Conservation (phyloP, 1,284 basidiomycete species). For the Coniophora puteana region DNA sequence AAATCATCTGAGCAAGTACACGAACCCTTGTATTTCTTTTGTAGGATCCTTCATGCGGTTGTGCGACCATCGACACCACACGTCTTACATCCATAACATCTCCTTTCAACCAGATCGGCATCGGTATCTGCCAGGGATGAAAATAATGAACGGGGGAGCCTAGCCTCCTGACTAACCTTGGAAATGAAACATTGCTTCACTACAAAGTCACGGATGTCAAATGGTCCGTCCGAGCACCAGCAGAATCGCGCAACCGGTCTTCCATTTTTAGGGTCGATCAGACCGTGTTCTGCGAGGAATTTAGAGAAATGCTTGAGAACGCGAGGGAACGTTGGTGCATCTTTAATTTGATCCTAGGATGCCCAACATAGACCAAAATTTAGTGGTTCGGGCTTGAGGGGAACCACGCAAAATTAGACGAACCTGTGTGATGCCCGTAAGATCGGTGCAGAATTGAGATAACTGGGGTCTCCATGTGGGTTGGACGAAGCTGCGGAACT, state of each 20-base stretch:
- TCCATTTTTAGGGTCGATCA: conserved; percentile 58
- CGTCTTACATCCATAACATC: conserved; percentile 69
- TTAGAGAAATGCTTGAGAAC: conserved; percentile 61
- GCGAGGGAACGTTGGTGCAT: conserved; percentile 72
- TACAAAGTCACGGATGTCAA: conserved; percentile 82
- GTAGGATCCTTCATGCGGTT: conserved; percentile 16
- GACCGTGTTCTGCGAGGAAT: conserved; percentile 67
- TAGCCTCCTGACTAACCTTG: conserved; percentile 41
- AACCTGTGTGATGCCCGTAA: conserved; percentile 94
- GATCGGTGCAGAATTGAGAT: conserved; percentile 77
- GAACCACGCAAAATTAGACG: conserved; percentile 18
- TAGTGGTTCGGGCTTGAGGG: conserved; percentile 4
- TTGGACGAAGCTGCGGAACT: conserved; percentile 86
- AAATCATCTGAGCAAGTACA: conserved; percentile 15
- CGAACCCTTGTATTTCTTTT: conserved; percentile 23
- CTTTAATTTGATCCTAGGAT: conserved; percentile 81
- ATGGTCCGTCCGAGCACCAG: conserved; percentile 81
- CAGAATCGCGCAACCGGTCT: conserved; percentile 58
- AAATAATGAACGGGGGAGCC: conserved; percentile 10
- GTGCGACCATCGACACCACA: conserved; percentile 46
- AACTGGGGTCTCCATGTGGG: conserved; percentile 85
- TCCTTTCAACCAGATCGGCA: conserved; percentile 68
- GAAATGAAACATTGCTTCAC: conserved; percentile 87
- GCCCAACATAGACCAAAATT: too few species aligned
- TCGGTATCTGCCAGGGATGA: conserved; percentile 43